Percentiles rank a stretch among this genome's conserved stretches.
These are phyloP conservation scores for Candida insectorum DNA, from an alignment of 805 yeast genomes.

Conservation along the genomic window DNA sequence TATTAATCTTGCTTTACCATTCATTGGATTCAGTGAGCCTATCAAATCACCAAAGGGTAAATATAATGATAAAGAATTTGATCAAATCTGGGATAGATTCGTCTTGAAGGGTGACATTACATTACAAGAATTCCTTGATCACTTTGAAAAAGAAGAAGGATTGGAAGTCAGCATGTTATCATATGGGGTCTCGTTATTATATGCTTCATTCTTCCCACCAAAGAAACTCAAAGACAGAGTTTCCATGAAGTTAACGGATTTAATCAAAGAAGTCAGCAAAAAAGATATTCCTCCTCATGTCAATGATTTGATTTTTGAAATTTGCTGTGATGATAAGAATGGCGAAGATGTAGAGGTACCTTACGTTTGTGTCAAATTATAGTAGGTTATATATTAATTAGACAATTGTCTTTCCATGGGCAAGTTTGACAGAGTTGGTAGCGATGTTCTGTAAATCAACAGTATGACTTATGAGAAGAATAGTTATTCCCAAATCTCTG, in stretches of 20 bases:
- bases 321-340: slow-evolving; percentile 85
- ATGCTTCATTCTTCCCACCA: slow-evolving; percentile 92
- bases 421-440: slow-evolving; percentile 46
- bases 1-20: slow-evolving; percentile 61
- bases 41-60: slow-evolving; percentile 78
- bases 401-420: slow-evolving; percentile 37
- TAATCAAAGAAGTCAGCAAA: slow-evolving; percentile 83
- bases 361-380: slow-evolving; percentile 55
- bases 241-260: slow-evolving; percentile 61
- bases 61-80: slow-evolving; percentile 76
- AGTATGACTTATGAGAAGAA: slow-evolving; percentile 72
- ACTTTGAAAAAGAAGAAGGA: slow-evolving; percentile 80
- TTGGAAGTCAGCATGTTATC: slow-evolving; percentile 89
- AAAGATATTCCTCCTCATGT: slow-evolving; percentile 73
- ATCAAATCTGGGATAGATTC: slow-evolving; percentile 94
- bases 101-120: slow-evolving; percentile 76
- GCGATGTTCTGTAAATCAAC: slow-evolving; percentile 60
- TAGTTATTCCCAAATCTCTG: slow-evolving; percentile 31
- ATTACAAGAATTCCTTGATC: slow-evolving; percentile 65
- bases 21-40: slow-evolving; percentile 96
- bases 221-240: slow-evolving; percentile 81
- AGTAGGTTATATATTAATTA: slow-evolving; percentile 1
- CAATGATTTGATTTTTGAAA: slow-evolving; percentile 78
- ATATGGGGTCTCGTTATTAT: slow-evolving; percentile 81
- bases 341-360: slow-evolving; percentile 98